Percentiles rank a stretch among this genome's conserved stretches.
Conservation (phyloP, 2,329 filamentous ascomycete species). For the Sclerotinia trifoliorum region DNA sequence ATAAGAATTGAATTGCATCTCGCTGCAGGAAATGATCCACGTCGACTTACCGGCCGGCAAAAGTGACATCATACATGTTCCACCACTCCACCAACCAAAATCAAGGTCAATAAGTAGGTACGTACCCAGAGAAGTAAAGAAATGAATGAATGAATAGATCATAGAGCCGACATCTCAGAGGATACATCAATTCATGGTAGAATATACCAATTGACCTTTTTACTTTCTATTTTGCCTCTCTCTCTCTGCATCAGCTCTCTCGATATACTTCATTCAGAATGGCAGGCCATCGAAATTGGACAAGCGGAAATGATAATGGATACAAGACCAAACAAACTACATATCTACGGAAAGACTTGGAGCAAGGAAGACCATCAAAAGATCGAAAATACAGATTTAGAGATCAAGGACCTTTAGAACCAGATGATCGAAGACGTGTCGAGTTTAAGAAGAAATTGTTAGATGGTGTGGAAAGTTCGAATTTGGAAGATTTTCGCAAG, state of each 20-base stretch:
- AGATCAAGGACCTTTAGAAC: conserved; percentile 27
- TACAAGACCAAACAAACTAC: conserved; percentile 4
- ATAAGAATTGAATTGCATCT: neutral
- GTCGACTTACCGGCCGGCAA: neutral
- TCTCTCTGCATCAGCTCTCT: neutral
- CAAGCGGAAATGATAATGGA: neutral
- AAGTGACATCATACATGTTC: conserved; percentile 16
- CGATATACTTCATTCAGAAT: conserved; percentile 5
- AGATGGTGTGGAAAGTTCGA: conserved; percentile 26
- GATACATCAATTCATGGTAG: neutral
- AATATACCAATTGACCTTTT: neutral
- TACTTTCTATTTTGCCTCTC: neutral
- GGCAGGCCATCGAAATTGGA: conserved; percentile 8
- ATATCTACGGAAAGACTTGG: conserved; percentile 17
- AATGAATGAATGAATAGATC: neutral
- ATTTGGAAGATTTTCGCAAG: conserved; percentile 29
- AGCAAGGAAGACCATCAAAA: conserved; percentile 23
- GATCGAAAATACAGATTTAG: conserved; percentile 33
- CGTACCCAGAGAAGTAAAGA: neutral
- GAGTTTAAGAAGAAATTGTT: conserved; percentile 32
- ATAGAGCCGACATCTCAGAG: neutral
- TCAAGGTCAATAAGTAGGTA: neutral
- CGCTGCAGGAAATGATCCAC: neutral
- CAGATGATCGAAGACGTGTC: conserved; percentile 31
- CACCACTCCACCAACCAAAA: conserved; percentile 9